These are phyloP conservation scores for Pleurotus pulmonarius DNA, from an alignment of 768 basidiomycete species.

Conservation along the genomic window DNA sequence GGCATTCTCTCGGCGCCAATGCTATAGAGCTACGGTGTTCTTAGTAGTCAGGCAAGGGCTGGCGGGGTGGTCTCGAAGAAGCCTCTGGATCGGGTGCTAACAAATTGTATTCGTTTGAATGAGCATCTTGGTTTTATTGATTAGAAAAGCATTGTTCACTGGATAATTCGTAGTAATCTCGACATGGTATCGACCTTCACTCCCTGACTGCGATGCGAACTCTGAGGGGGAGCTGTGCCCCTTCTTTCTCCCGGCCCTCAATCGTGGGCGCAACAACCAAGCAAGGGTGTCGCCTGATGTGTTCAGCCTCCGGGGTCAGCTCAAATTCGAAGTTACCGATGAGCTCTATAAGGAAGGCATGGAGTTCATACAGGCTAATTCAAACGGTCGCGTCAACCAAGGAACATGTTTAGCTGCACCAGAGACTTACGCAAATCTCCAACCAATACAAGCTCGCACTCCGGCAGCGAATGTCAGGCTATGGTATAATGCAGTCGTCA, in stretches of 20 bases:
- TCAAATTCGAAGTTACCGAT: conserved; percentile 56
- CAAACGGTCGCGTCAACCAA: neutral
- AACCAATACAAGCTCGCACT: conserved; percentile 44
- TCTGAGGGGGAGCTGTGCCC: conserved; percentile 39
- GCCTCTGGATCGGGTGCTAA: too few species aligned
- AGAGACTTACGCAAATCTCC: conserved; percentile 37
- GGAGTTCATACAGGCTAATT: conserved; percentile 43
- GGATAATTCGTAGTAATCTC: too few species aligned
- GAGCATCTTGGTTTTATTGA: too few species aligned
- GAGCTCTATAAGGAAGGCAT: conserved; percentile 54
- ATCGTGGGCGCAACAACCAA: conserved; percentile 46
- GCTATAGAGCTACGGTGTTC: too few species aligned
- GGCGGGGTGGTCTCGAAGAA: too few species aligned
- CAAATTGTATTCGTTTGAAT: too few species aligned
- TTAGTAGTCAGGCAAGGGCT: too few species aligned
- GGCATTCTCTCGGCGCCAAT: too few species aligned
- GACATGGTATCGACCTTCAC: too few species aligned
- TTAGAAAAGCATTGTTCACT: too few species aligned
- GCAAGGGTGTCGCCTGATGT: conserved; percentile 40
- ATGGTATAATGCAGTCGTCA: too few species aligned
- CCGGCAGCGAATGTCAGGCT: conserved; percentile 48
- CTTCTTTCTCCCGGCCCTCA: conserved; percentile 40
- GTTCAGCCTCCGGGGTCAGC: conserved; percentile 33
- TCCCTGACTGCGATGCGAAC: conserved; percentile 35
- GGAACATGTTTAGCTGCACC: too few species aligned